These are phyloP conservation scores for Beauveria medogensis DNA, from an alignment of 2,329 filamentous ascomycete genomes.

Conservation along the genomic window DNA sequence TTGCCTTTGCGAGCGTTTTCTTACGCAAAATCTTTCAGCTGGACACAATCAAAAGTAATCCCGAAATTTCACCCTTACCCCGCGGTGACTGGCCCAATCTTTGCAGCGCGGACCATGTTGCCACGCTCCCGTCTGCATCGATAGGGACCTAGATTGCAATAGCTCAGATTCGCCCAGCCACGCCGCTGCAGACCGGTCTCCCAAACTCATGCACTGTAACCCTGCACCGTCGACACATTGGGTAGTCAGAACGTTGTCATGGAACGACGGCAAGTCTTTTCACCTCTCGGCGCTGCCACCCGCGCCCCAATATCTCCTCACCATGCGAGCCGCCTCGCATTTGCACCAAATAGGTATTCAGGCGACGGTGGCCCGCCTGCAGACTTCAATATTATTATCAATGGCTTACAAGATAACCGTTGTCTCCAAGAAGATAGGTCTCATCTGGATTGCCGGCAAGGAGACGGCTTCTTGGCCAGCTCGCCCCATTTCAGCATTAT, in stretches of 20 bases:
- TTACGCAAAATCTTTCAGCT: neutral
- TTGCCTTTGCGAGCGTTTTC: neutral
- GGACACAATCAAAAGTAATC: neutral
- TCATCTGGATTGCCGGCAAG: neutral
- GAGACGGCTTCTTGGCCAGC: neutral
- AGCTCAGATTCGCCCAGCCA: slow-evolving; percentile 4
- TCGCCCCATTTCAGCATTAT: neutral
- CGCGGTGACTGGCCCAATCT: neutral
- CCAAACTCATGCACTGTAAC: neutral
- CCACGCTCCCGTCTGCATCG: neutral
- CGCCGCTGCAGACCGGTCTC: neutral
- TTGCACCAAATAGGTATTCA: neutral
- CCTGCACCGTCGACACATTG: neutral
- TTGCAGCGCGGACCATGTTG: neutral
- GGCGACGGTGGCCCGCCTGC: neutral
- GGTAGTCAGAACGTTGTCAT: neutral
- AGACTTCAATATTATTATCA: neutral
- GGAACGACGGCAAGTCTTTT: neutral
- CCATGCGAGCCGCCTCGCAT: neutral
- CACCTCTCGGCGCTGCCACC: neutral
- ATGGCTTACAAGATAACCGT: neutral
- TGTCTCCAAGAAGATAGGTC: neutral
- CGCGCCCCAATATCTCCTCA: neutral
- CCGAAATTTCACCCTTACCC: neutral
- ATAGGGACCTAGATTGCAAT: slow-evolving; percentile 2